These are phyloP conservation scores for Macrophomina tecta DNA, from an alignment of 2,329 filamentous ascomycete genomes.

Conservation along the genomic window DNA sequence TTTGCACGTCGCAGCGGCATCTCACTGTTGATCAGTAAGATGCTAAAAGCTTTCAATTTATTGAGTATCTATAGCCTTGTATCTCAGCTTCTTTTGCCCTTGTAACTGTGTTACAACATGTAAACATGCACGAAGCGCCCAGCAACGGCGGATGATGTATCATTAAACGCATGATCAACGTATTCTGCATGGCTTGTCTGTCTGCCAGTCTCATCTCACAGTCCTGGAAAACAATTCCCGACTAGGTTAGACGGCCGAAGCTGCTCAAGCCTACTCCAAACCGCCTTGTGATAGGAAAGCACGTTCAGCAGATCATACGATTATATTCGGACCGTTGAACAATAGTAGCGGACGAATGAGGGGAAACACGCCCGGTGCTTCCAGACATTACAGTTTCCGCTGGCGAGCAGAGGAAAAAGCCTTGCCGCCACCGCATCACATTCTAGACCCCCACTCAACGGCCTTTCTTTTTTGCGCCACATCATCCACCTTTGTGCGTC, in stretches of 20 bases:
- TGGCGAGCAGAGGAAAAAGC: not conserved
- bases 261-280: not conserved
- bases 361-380: not conserved
- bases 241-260: not conserved
- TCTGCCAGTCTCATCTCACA: too few species aligned
- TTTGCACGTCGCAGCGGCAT: not conserved
- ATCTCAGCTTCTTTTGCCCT: not conserved
- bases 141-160: not conserved
- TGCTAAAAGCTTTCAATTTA: constrained; percentile 3
- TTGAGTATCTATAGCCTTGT: not conserved
- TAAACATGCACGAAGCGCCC: not conserved
- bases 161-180: not conserved
- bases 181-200: too few species aligned
- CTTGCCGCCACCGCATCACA: not conserved
- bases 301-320: not conserved
- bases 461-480: constrained; percentile 1
- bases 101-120: not conserved
- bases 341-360: not conserved
- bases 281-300: not conserved
- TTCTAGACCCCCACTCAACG: not conserved
- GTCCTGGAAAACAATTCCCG: not conserved
- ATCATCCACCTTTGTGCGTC: not conserved
- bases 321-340: constrained; percentile 8
- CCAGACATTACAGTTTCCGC: not conserved
- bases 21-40: constrained; percentile 4